Conservation (phyloP, 148 eudicot genomes). For the Selenicereus undatus region DNA sequence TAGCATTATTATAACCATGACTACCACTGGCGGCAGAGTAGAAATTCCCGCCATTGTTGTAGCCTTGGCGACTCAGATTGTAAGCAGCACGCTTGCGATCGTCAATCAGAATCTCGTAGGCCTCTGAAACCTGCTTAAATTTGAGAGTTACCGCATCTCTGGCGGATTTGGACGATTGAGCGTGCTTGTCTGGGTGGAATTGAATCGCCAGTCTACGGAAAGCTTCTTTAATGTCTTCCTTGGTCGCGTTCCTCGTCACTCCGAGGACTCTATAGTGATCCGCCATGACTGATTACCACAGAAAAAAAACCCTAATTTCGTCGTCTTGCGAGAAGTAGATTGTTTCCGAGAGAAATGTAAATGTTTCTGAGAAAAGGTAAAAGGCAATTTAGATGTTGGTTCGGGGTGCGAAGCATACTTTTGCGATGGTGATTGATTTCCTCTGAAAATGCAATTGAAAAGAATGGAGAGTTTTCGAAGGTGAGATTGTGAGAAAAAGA, state of each 20-base stretch:
- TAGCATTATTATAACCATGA: background rate
- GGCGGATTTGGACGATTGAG: conserved; percentile 46
- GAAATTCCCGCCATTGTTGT: conserved; percentile 17
- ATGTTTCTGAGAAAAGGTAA: background rate
- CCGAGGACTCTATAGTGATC: conserved; percentile 81
- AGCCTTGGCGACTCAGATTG: conserved; percentile 26
- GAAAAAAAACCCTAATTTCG: background rate
- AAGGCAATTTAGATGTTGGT: background rate
- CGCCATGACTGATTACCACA: conserved; percentile 23
- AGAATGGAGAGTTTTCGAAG: background rate
- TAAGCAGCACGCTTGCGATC: conserved; percentile 77
- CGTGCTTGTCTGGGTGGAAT: conserved; percentile 92
- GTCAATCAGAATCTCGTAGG: conserved; percentile 76
- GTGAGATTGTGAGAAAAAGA: background rate
- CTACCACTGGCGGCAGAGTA: background rate
- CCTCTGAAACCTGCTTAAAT: conserved; percentile 84
- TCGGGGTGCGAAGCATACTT: background rate
- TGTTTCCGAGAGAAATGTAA: no score
- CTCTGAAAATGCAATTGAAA: background rate
- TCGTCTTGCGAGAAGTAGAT: no score
- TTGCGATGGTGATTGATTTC: background rate
- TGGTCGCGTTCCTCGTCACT: conserved; percentile 43
- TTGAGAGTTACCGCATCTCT: conserved; percentile 46
- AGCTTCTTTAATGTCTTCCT: conserved; percentile 69
- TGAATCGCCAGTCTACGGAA: conserved; percentile 71